Percentiles rank a stretch among this genome's conserved stretches.
These are phyloP conservation scores for Aspergillus haitiensis DNA, from an alignment of 495 filamentous ascomycete genomes.

Conservation along the genomic window DNA sequence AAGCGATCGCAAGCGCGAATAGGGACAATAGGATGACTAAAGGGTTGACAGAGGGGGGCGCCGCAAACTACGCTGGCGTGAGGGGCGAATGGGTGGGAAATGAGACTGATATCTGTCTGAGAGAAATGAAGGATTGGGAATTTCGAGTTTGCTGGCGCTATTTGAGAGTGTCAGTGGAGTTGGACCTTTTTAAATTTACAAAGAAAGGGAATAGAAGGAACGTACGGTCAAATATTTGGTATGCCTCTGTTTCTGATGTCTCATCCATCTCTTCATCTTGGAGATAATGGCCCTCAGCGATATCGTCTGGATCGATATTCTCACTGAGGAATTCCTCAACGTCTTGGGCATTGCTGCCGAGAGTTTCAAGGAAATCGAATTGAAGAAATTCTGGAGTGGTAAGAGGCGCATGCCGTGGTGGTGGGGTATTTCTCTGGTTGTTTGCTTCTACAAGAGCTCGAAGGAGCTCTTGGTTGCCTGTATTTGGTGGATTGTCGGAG, in stretches of 20 bases:
- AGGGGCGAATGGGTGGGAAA: slow-evolving; percentile 44
- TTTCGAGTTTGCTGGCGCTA: slow-evolving; percentile 26
- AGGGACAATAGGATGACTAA: slow-evolving; percentile 39
- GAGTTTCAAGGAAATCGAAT: slow-evolving; percentile 26
- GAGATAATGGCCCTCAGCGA: slow-evolving; percentile 25
- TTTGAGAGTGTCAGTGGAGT: slow-evolving; percentile 1
- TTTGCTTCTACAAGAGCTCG: slow-evolving; percentile 12
- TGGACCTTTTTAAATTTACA: slow-evolving; percentile 10
- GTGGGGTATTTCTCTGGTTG: slow-evolving; percentile 9
- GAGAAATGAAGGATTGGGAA: slow-evolving; percentile 61
- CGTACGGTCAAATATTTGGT: slow-evolving; percentile 26
- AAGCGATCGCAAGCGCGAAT: slow-evolving; percentile 60
- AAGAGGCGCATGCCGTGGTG: slow-evolving; percentile 15
- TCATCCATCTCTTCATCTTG: slow-evolving; percentile 19
- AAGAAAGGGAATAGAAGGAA: background rate
- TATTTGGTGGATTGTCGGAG: slow-evolving; percentile 8
- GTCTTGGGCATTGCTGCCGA: slow-evolving; percentile 24
- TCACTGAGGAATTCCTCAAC: slow-evolving; percentile 24
- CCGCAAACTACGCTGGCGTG: slow-evolving; percentile 50
- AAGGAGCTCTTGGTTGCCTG: slow-evolving; percentile 2
- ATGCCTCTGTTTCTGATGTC: slow-evolving; percentile 15
- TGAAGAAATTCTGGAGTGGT: slow-evolving; percentile 27
- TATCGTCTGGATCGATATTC: slow-evolving; percentile 24
- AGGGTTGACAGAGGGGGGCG: slow-evolving; percentile 46
- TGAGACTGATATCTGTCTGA: slow-evolving; percentile 57